Conservation (phyloP, 768 basidiomycete species). For the Lyophyllum shimeji region DNA sequence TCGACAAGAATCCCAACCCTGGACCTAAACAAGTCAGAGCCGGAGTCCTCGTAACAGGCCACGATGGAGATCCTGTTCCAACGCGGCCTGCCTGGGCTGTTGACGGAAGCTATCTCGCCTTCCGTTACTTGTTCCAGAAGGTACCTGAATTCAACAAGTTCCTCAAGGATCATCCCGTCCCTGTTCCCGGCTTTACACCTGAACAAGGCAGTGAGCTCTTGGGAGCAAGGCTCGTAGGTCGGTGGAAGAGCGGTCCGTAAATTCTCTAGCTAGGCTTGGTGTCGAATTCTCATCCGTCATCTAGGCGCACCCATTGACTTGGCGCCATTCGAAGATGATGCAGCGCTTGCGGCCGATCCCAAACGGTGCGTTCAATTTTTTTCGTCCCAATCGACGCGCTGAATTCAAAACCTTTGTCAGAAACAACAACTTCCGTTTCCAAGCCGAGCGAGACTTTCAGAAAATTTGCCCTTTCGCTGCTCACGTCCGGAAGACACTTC, state of each 20-base stretch:
- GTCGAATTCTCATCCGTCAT: background rate
- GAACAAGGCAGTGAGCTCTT: slow-evolving; percentile 47
- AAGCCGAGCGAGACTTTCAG: slow-evolving; percentile 31
- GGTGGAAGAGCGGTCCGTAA: slow-evolving; percentile 53
- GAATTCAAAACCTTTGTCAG: slow-evolving; percentile 16
- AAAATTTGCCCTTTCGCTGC: slow-evolving; percentile 48
- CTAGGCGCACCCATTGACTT: slow-evolving; percentile 47
- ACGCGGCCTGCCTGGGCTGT: slow-evolving; percentile 41
- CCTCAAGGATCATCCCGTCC: slow-evolving; percentile 39
- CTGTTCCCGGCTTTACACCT: slow-evolving; percentile 30
- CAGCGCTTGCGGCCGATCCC: slow-evolving; percentile 31
- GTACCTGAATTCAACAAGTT: slow-evolving; percentile 53
- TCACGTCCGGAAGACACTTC: slow-evolving; percentile 46
- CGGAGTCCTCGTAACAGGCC: slow-evolving; percentile 45
- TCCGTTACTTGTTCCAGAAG: slow-evolving; percentile 51
- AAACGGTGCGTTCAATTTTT: slow-evolving; percentile 24
- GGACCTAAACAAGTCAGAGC: slow-evolving; percentile 38
- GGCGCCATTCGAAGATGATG: slow-evolving; percentile 43
- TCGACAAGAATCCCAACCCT: slow-evolving; percentile 32
- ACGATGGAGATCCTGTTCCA: slow-evolving; percentile 34
- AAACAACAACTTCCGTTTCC: slow-evolving; percentile 45
- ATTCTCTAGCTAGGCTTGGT: background rate
- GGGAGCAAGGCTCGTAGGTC: slow-evolving; percentile 51
- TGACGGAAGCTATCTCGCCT: slow-evolving; percentile 53
- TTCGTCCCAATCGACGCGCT: slow-evolving; percentile 13